These are phyloP conservation scores for Epichloe bromicola DNA, from an alignment of 2,329 filamentous ascomycete genomes.

Conservation along the genomic window DNA sequence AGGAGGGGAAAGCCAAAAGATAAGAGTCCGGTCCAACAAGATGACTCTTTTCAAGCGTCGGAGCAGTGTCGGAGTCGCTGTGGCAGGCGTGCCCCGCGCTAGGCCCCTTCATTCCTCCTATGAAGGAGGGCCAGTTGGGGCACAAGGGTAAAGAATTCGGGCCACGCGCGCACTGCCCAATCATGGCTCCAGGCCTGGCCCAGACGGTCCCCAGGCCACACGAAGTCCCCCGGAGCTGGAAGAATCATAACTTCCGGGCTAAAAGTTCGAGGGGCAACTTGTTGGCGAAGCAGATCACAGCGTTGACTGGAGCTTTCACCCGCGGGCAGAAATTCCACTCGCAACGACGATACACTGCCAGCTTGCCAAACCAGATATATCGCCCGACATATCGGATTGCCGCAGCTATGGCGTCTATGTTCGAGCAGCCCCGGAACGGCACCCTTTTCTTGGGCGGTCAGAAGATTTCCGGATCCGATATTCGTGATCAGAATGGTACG, in stretches of 20 bases:
- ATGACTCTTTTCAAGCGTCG: conserved; percentile 5
- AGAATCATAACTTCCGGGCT: conserved; percentile 15
- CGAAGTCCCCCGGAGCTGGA: conserved; percentile 11
- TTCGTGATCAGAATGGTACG: conserved; percentile 89
- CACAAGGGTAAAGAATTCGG: conserved; percentile 2
- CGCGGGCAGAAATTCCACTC: conserved; percentile 5
- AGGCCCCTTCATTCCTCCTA: background rate
- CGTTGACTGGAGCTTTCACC: conserved; percentile 8
- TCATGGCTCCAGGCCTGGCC: too few relatives aligned
- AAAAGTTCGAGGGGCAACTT: conserved; percentile 16
- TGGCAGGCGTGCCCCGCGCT: conserved; percentile 8
- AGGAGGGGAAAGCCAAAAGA: background rate
- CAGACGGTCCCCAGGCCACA: background rate
- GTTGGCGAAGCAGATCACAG: conserved; percentile 1
- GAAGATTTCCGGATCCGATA: conserved; percentile 94
- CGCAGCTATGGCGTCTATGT: conserved; percentile 74
- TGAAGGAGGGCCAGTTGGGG: conserved; percentile 10
- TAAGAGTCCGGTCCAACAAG: background rate
- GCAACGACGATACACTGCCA: conserved; percentile 1
- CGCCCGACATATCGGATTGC: conserved; percentile 9
- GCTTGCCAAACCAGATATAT: conserved; percentile 3
- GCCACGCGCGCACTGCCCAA: too few relatives aligned
- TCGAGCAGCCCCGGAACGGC: conserved; percentile 88
- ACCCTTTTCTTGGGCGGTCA: conserved; percentile 93
- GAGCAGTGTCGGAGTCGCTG: background rate